Percentiles rank a stretch among this genome's conserved stretches.
Conservation (phyloP, 2,329 filamentous ascomycete species). For the Ustulina deusta region DNA sequence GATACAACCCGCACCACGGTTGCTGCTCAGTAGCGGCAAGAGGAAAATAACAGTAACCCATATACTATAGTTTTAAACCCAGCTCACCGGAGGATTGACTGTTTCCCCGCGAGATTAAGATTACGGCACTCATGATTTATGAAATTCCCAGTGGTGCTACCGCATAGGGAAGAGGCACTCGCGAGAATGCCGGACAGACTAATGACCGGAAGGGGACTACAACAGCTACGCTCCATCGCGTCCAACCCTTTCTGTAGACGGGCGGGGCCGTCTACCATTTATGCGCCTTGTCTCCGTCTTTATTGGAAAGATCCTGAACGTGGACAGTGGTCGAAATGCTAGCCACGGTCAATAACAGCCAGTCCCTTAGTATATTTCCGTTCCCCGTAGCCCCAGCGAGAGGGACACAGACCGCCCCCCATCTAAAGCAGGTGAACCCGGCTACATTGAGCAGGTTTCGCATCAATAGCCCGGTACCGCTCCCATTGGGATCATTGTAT, state of each 20-base stretch:
- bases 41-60: conserved; percentile 30
- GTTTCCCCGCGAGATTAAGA: conserved; percentile 4
- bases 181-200: conserved; percentile 27
- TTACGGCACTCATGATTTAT: conserved; percentile 13
- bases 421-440: conserved; percentile 49
- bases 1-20: background rate
- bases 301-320: conserved; percentile 46
- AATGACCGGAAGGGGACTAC: conserved; percentile 26
- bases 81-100: conserved; percentile 20
- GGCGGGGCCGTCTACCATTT: conserved; percentile 47
- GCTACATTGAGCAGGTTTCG: conserved; percentile 48
- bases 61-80: conserved; percentile 34
- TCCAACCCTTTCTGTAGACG: conserved; percentile 42
- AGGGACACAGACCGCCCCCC: conserved; percentile 44
- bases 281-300: conserved; percentile 45
- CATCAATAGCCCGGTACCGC: conserved; percentile 38
- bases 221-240: conserved; percentile 24
- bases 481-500: conserved; percentile 51
- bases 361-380: conserved; percentile 31
- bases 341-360: conserved; percentile 43
- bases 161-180: conserved; percentile 12
- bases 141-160: conserved; percentile 1
- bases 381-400: background rate
- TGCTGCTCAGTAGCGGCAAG: conserved; percentile 10
- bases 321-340: conserved; percentile 48